Evolutionary conservation across 2,329 filamentous ascomycete genomes (phyloP).

Genomic region (Ilyonectria mors-panacis): DNA sequence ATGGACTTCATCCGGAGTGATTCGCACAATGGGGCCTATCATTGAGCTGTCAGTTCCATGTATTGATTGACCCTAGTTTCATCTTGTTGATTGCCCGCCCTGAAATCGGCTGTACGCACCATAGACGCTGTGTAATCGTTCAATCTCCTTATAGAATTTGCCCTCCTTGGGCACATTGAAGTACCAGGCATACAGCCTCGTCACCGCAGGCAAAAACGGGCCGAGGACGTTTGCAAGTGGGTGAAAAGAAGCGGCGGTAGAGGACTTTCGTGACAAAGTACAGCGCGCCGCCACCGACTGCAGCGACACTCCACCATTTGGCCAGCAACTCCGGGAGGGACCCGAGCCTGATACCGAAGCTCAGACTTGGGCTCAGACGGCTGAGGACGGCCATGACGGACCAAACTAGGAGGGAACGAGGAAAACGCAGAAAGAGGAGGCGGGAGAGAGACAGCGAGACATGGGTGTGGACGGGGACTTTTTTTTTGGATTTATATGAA

Average conservation of each 20-base stretch:
- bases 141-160: conserved; percentile 29
- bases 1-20: conserved; percentile 39
- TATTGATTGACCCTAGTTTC: neutral
- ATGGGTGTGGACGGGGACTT: neutral
- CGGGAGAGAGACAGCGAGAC: neutral
- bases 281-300: conserved; percentile 10
- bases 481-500: conserved; percentile 4
- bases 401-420: neutral
- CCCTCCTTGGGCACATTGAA: conserved; percentile 24
- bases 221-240: conserved; percentile 24
- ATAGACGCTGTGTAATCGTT: conserved; percentile 25
- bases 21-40: conserved; percentile 36
- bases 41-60: neutral
- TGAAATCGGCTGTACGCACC: conserved; percentile 1
- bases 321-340: neutral
- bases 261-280: conserved; percentile 19
- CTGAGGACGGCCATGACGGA: conserved; percentile 19
- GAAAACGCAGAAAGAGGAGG: neutral
- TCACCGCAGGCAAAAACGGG: conserved; percentile 26
- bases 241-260: conserved; percentile 27
- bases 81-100: neutral
- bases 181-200: conserved; percentile 28
- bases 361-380: conserved; percentile 1
- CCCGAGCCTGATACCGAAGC: neutral
- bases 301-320: conserved; percentile 16